phyloP scores from a whole-genome alignment of 2,329 filamentous ascomycete genomes.

The Colletotrichum spinosum region DNA sequence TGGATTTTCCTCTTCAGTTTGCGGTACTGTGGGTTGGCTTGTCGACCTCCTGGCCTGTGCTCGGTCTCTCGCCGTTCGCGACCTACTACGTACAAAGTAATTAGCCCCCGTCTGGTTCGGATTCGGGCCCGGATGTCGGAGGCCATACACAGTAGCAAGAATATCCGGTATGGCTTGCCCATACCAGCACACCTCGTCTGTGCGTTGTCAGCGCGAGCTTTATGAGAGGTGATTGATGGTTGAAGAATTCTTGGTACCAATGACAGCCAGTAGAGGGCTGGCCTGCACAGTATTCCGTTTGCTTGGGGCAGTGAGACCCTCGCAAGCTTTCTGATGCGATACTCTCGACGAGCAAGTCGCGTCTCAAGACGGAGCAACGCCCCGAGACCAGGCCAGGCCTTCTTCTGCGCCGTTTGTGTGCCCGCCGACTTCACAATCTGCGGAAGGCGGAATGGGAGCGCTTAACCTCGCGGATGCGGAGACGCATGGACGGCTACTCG shows the following conservation, averaged over 20 bases:
- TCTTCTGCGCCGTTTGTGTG: too few species aligned
- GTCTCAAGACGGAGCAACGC: background rate
- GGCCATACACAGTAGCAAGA: background rate
- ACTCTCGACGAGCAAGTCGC: background rate
- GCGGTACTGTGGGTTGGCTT: constrained; percentile 9
- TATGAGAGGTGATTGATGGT: constrained; percentile 16
- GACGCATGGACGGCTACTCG: background rate
- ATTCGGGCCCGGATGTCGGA: constrained; percentile 19
- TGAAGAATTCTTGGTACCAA: constrained; percentile 4
- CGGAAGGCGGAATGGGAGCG: constrained; percentile 22
- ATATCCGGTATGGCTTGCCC: too few species aligned
- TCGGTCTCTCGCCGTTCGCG: background rate
- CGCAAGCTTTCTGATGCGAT: too few species aligned
- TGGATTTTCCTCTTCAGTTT: constrained; percentile 9
- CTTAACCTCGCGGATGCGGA: constrained; percentile 4
- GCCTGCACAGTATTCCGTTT: background rate
- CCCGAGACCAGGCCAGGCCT: background rate
- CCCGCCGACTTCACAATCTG: too few species aligned
- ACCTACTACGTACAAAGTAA: too few species aligned
- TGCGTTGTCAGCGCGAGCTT: constrained; percentile 18
- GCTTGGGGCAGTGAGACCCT: background rate
- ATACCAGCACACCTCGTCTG: constrained; percentile 5
- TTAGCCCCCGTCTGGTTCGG: constrained; percentile 3
- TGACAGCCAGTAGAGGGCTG: background rate
- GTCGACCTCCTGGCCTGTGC: constrained; percentile 8